These are phyloP conservation scores for Metarhizium guizhouense DNA, from an alignment of 2,329 filamentous ascomycete species.

Conservation along the genomic window DNA sequence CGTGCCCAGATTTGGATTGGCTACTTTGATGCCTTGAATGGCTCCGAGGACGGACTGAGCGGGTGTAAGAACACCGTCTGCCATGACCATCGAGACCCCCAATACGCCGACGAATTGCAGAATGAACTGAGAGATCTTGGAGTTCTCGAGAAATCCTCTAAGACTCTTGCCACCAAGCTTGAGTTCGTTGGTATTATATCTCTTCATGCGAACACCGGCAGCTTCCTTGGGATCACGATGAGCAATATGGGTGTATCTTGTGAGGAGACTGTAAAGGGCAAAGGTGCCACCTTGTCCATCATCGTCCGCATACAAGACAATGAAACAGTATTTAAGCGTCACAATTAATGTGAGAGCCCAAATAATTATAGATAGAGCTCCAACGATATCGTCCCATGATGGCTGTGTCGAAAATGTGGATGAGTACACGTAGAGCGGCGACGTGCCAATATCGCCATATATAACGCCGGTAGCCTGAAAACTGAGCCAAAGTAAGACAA, in stretches of 20 bases:
- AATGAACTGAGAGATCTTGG: conserved; percentile 37
- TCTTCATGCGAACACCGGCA: conserved; percentile 48
- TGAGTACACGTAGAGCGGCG: conserved; percentile 62
- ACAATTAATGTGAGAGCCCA: conserved; percentile 64
- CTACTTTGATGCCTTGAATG: conserved; percentile 54
- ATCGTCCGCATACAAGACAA: conserved; percentile 58
- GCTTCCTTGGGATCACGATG: conserved; percentile 48
- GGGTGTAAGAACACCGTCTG: conserved; percentile 57
- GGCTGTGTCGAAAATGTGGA: conserved; percentile 54
- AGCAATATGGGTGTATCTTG: conserved; percentile 50
- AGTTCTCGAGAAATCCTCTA: conserved; percentile 49
- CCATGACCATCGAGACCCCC: conserved; percentile 59
- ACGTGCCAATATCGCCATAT: conserved; percentile 60
- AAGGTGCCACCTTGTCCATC: conserved; percentile 66
- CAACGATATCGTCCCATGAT: conserved; percentile 48
- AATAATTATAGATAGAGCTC: conserved; percentile 58
- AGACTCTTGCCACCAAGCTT: conserved; percentile 40
- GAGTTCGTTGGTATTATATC: conserved; percentile 48
- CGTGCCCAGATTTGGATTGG: conserved; percentile 44
- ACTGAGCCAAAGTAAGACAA: conserved; percentile 36
- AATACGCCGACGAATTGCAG: conserved; percentile 56
- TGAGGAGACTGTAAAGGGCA: conserved; percentile 55
- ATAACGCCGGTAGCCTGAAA: conserved; percentile 60
- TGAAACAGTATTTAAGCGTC: conserved; percentile 58
- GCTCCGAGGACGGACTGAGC: conserved; percentile 63